Evolutionary conservation across 2,329 filamentous ascomycete genomes (phyloP).

Genomic region (Gaeumannomyces tritici): DNA sequence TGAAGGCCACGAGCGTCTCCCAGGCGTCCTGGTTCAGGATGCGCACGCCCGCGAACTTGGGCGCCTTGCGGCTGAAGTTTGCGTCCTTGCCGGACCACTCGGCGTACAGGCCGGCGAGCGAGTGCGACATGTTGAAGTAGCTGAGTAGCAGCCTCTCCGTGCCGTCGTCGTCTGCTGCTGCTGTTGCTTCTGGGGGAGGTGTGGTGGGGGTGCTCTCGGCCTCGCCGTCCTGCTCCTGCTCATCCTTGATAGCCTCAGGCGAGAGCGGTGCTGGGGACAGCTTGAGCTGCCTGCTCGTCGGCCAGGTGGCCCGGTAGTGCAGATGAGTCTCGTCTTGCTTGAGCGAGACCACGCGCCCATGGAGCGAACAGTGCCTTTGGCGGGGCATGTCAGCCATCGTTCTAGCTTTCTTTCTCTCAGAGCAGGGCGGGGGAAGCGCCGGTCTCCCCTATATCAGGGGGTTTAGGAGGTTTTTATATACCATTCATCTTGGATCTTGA

Average conservation of each 20-base stretch:
- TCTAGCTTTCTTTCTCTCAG: conserved; percentile 3
- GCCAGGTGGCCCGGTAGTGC: conserved; percentile 68
- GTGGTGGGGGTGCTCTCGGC: neutral
- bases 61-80: conserved; percentile 83
- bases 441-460: neutral
- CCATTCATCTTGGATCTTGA: conserved; percentile 79
- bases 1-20: conserved; percentile 90
- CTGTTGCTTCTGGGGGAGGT: conserved; percentile 20
- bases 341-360: conserved; percentile 75
- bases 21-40: conserved; percentile 93
- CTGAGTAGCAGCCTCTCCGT: conserved; percentile 65
- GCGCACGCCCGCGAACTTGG: conserved; percentile 80
- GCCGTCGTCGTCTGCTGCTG: conserved; percentile 55
- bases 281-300: conserved; percentile 15
- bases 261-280: conserved; percentile 25
- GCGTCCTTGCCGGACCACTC: conserved; percentile 79
- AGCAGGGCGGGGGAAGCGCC: neutral
- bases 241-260: conserved; percentile 15
- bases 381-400: neutral
- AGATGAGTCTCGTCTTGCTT: conserved; percentile 72
- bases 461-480: conserved; percentile 21
- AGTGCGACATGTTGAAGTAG: conserved; percentile 80
- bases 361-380: conserved; percentile 66
- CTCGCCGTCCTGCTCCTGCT: neutral
- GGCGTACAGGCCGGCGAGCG: conserved; percentile 66